A percentile compares a stretch with the other conserved stretches of the same genome.
phyloP scores from a whole-genome alignment of 345 rosid species.

The Nasturtium officinale region DNA sequence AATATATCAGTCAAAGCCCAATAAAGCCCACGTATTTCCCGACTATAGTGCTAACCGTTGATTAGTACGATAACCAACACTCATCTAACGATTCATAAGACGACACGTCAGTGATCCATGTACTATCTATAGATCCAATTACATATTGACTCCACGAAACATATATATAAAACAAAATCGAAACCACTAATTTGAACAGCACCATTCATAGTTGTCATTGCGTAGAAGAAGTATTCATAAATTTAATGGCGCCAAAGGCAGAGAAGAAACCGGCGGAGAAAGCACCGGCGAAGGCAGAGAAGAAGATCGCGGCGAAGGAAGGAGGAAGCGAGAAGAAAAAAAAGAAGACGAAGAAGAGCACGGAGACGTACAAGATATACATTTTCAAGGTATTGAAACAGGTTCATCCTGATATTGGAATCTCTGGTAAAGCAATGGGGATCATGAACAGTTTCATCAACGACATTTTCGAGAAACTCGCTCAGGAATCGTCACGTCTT shows the following conservation, averaged over 20 bases:
- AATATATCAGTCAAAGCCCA: slow-evolving; percentile 19
- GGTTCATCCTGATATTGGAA: slow-evolving; percentile 51
- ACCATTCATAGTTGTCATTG: not conserved
- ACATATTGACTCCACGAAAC: not conserved
- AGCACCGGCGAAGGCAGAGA: slow-evolving; percentile 29
- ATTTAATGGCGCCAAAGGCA: slow-evolving; percentile 35
- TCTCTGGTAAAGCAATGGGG: slow-evolving; percentile 75
- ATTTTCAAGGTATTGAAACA: slow-evolving; percentile 43
- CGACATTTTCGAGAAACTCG: slow-evolving; percentile 72
- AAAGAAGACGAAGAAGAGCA: slow-evolving; percentile 41
- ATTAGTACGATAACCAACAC: not conserved
- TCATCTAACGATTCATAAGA: not conserved
- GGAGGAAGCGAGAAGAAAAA: slow-evolving; percentile 37
- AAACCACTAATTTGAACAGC: not conserved
- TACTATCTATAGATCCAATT: not conserved
- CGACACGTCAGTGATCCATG: not conserved
- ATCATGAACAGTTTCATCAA: slow-evolving; percentile 79
- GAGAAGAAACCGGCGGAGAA: slow-evolving; percentile 41
- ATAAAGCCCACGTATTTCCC: slow-evolving; percentile 8
- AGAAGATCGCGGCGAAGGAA: slow-evolving; percentile 37
- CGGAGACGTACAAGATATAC: slow-evolving; percentile 38
- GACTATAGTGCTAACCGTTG: not conserved
- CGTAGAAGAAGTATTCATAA: not conserved
- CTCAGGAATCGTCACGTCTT: slow-evolving; percentile 61
- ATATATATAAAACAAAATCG: not conserved